Base-by-base conservation (phyloP, 306 rosid species). In the Prunus fruticosa region DNA sequence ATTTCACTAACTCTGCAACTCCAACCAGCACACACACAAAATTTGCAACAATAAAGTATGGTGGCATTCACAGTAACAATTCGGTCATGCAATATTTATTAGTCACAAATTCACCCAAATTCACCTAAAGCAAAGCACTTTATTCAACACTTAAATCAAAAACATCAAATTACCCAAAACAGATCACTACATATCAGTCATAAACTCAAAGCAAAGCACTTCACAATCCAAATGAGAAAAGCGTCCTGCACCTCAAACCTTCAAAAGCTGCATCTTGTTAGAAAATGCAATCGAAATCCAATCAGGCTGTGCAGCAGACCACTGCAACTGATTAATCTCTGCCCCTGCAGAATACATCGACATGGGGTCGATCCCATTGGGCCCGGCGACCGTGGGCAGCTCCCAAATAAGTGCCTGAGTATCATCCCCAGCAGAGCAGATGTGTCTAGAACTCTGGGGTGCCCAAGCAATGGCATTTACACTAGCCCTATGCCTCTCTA, bases 341-440 rank as follows among this genome's bases (percentile, higher is more conserved):
- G 51, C 67, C 5, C 81, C 84, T 3, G 97, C 92, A 27, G 92
- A 80, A 75, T 88, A 92, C 97, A 88, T 89, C 0, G 92, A 89
- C 78, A 88, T 63, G 0, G 99, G 97, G 79, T 95, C 99, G 60
- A 92, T 89, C 58, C 97, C 97, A 74, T 60, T 75, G 0, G 95
- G 96, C 12, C 91, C 91, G 2, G 96, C 91, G 50, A 92, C 88
- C 0, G 94, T 87, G 0, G 96, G 99, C 67, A 92, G 82, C 69
- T 95, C 98, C 98, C 97, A 95, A 32, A 95, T 89, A 18, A 95
- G 90, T 3, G 98, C 97, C 80, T 90, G 96, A 1, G 90, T 8
- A 64, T 95, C 98, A 87, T 95, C 97, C 78, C 93, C 97, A 0
- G 87, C 97, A 0, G 96, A 92, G 53, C 90, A 89, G 23, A 95